Evolutionary conservation across 2,329 filamentous ascomycete species (phyloP).

Genomic region (Helotiales sp.): DNA sequence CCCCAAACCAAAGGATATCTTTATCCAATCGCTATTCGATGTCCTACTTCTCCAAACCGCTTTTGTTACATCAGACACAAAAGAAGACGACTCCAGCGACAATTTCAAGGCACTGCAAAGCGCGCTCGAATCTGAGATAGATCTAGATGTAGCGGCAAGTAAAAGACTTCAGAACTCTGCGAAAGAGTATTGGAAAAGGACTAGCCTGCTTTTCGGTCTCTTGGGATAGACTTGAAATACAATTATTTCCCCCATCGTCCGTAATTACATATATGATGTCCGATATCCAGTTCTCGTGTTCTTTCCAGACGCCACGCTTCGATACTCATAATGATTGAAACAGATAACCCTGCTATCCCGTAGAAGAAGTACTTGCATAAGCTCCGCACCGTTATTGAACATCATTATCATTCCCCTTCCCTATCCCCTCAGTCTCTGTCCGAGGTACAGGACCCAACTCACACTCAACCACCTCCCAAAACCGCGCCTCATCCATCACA

Average conservation of each 20-base stretch:
- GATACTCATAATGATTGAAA: too few relatives aligned
- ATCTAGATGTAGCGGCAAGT: constrained; percentile 47
- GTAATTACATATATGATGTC: too few relatives aligned
- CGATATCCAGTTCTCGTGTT: too few relatives aligned
- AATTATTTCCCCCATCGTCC: too few relatives aligned
- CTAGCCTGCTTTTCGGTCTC: constrained; percentile 78
- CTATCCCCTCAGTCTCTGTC: too few relatives aligned
- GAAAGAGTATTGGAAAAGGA: constrained; percentile 80
- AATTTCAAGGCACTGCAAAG: constrained; percentile 46
- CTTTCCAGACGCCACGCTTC: too few relatives aligned
- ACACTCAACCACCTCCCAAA: constrained; percentile 27
- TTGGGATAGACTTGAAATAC: constrained; percentile 52
- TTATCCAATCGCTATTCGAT: constrained; percentile 64
- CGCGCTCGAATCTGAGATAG: constrained; percentile 46
- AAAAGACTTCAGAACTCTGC: constrained; percentile 62
- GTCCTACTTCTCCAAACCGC: constrained; percentile 50
- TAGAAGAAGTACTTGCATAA: too few relatives aligned
- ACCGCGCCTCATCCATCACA: constrained; percentile 27
- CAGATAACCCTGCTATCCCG: too few relatives aligned
- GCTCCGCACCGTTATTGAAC: too few relatives aligned
- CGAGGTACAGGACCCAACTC: too few relatives aligned
- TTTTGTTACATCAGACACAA: constrained; percentile 37
- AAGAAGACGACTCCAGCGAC: constrained; percentile 35
- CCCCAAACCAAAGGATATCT: constrained; percentile 42
- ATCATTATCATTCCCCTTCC: too few relatives aligned